These are phyloP conservation scores for Fusarium abutilonis DNA, from an alignment of 2,329 filamentous ascomycete genomes.

Conservation along the genomic window DNA sequence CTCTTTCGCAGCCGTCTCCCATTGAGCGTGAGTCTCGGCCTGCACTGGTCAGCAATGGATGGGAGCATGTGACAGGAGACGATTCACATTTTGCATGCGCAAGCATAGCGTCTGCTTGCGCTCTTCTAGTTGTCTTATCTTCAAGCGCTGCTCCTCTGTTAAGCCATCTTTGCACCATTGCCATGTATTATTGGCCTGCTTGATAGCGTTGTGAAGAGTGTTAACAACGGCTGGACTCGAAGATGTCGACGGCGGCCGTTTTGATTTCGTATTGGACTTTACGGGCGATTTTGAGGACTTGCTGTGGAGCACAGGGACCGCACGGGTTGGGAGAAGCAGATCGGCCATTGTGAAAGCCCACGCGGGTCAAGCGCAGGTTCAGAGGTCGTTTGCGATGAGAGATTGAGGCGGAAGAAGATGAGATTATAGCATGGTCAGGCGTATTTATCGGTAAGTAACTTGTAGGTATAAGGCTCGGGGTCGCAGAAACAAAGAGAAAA, in stretches of 20 bases:
- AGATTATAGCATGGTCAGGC: constrained; percentile 32
- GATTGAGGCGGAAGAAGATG: background rate
- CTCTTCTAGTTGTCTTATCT: constrained; percentile 61
- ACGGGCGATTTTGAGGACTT: constrained; percentile 27
- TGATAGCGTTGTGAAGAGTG: constrained; percentile 49
- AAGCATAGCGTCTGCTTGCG: constrained; percentile 70
- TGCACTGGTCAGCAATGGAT: constrained; percentile 47
- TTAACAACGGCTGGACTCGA: constrained; percentile 36
- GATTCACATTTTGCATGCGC: constrained; percentile 71
- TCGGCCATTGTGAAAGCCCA: constrained; percentile 42
- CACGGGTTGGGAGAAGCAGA: constrained; percentile 42
- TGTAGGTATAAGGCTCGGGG: background rate
- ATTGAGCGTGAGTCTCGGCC: constrained; percentile 76
- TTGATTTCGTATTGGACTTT: constrained; percentile 43
- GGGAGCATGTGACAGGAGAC: background rate
- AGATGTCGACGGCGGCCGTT: constrained; percentile 27
- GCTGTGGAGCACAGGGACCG: constrained; percentile 36
- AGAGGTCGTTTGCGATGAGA: constrained; percentile 16
- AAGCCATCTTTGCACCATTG: constrained; percentile 64
- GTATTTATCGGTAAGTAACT: background rate
- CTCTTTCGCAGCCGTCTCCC: constrained; percentile 78
- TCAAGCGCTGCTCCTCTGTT: constrained; percentile 60
- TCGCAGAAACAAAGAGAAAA: background rate
- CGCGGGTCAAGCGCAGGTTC: constrained; percentile 17
- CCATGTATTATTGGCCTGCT: constrained; percentile 54